phyloP scores from a whole-genome alignment of 2,329 filamentous ascomycete genomes.

The Epichloe elymi region DNA sequence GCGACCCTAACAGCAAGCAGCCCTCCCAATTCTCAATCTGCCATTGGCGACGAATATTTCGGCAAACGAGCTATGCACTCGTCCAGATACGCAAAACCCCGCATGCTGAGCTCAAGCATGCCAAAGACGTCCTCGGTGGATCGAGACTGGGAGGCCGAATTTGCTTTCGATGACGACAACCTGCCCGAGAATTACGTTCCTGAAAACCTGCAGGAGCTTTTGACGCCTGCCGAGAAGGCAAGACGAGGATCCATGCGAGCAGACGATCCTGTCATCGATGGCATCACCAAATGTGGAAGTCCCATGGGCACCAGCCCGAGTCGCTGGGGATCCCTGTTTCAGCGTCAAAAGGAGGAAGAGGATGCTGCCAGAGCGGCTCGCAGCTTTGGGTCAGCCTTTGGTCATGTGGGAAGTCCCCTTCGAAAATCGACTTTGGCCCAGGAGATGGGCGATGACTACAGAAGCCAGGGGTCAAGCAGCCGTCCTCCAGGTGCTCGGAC shows the following conservation, averaged over 20 bases:
- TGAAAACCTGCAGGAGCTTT: slow-evolving; percentile 50
- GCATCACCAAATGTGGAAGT: slow-evolving; percentile 46
- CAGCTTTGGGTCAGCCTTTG: slow-evolving; percentile 40
- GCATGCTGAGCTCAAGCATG: slow-evolving; percentile 55
- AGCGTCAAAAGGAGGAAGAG: slow-evolving; percentile 47
- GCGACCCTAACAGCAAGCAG: slow-evolving; percentile 32
- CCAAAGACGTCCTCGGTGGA: slow-evolving; percentile 50
- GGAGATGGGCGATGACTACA: slow-evolving; percentile 29
- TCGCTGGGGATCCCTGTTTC: slow-evolving; percentile 48
- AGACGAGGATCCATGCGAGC: slow-evolving; percentile 42
- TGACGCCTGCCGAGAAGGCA: slow-evolving; percentile 56
- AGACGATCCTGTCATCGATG: slow-evolving; percentile 36
- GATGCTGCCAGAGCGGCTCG: slow-evolving; percentile 26
- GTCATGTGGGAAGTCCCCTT: slow-evolving; percentile 52
- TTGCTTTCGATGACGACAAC: slow-evolving; percentile 63
- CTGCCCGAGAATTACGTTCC: slow-evolving; percentile 52
- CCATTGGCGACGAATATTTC: slow-evolving; percentile 46
- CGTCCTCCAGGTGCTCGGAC: slow-evolving; percentile 27
- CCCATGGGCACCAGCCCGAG: slow-evolving; percentile 46
- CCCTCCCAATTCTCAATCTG: slow-evolving; percentile 38
- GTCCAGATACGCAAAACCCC: slow-evolving; percentile 53
- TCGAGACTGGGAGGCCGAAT: slow-evolving; percentile 51
- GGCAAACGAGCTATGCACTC: slow-evolving; percentile 60
- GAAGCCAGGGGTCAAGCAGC: slow-evolving; percentile 23
- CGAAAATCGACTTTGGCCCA: slow-evolving; percentile 49